Base-by-base conservation (phyloP, 73 alveolate genomes). In the Stentor coeruleus region DNA sequence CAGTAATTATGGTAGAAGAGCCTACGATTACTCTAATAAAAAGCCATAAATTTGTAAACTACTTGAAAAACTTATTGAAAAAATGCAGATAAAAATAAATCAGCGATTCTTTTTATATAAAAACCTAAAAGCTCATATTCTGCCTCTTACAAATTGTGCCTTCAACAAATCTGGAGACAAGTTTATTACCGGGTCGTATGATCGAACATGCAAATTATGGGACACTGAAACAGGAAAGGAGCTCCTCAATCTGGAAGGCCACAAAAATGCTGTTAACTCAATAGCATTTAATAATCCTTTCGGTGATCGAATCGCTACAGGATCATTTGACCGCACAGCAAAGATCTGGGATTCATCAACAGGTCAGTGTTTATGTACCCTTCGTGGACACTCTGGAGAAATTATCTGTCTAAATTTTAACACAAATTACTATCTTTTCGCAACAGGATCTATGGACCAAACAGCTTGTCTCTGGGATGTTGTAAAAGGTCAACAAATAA, bases 191-290 rank as follows among this genome's bases (percentile, higher is more conserved):
- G 99, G 99, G 40, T 87, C 98, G 79, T 98, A 98, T 85, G 99
- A 98, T 88, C 91, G 99, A 85, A 98, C 99, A n/a, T 97, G 99
- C 91, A 94, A 97, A 81, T 98, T 98, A 58, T 98, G 99, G 99
- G 99, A 98, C 82, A 98, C 99, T 26, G 74, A 83, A 79, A 74
- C 77, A 58, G 99, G 99, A 30, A 95, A 97, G 74, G 98, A 94
- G 89, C 88, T 96, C 35, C 94, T 91, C 82, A 85, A 98, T 40
- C 88, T 98, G 30, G 97, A 94, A 73, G 99, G 99, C 31, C 99
- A 97, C 94, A 95, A 94, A 73, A 98, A 97, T 90, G 99, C 97
- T 82, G 99, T 98, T 39, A 97, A 98, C 88, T 88, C 99, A 26
- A 97, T 98, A 74, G 99, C 99, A 72, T 98, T 98, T 91, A 98